These are phyloP conservation scores for Coniella vitis DNA, from an alignment of 2,329 filamentous ascomycete genomes.

Conservation along the genomic window DNA sequence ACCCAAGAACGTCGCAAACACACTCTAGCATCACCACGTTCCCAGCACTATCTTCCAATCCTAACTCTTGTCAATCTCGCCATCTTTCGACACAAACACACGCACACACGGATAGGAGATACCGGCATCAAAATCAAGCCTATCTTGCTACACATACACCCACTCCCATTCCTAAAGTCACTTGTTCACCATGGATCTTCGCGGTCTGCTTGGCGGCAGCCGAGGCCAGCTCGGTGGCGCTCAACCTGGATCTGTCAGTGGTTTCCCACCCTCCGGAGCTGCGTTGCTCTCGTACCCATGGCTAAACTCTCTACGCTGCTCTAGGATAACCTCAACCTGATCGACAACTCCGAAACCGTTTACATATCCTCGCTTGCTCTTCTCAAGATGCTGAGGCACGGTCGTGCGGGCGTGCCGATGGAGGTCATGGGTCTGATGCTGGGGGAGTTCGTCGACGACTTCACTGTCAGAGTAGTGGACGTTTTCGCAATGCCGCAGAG, in stretches of 20 bases:
- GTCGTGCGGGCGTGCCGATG: slow-evolving; percentile 96
- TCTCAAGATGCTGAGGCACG: slow-evolving; percentile 97
- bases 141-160: slow-evolving; percentile 9
- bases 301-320: slow-evolving; percentile 14
- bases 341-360: slow-evolving; percentile 98
- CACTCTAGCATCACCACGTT: background rate
- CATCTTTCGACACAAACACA: background rate
- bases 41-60: too few species aligned
- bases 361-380: slow-evolving; percentile 97
- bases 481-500: slow-evolving; percentile 99
- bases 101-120: background rate
- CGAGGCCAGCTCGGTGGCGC: slow-evolving; percentile 60
- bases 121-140: background rate
- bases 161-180: slow-evolving; percentile 13
- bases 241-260: slow-evolving; percentile 54
- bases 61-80: background rate
- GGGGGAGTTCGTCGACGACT: slow-evolving; percentile 97
- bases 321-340: slow-evolving; percentile 82
- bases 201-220: slow-evolving; percentile 71
- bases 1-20: slow-evolving; percentile 15
- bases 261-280: slow-evolving; percentile 5
- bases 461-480: slow-evolving; percentile 95
- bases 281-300: background rate
- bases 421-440: slow-evolving; percentile 99
- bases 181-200: slow-evolving; percentile 69